phyloP scores from a whole-genome alignment of 768 basidiomycete species.

The Clathrus columnatus region DNA sequence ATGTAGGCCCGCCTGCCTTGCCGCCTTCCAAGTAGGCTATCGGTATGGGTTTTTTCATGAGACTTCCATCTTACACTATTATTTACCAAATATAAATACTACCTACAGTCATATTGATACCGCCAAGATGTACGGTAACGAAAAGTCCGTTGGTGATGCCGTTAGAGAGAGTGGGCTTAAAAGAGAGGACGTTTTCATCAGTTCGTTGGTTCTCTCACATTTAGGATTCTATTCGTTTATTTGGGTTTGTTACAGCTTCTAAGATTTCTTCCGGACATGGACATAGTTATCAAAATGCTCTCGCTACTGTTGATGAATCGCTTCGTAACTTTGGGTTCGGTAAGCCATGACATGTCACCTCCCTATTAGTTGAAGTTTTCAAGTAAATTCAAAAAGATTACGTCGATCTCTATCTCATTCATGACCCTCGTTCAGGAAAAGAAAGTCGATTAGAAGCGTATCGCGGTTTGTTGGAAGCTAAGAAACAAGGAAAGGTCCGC shows the following conservation, averaged over 20 bases:
- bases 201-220: slow-evolving; percentile 29
- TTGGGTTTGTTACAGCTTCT: slow-evolving; percentile 37
- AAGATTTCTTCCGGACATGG: slow-evolving; percentile 46
- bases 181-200: slow-evolving; percentile 61
- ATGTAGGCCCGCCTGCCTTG: slow-evolving; percentile 43
- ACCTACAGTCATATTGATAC: slow-evolving; percentile 60
- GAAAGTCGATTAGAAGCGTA: slow-evolving; percentile 62
- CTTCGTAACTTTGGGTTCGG: slow-evolving; percentile 52
- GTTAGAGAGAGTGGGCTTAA: slow-evolving; percentile 37
- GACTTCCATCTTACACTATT: too few species aligned
- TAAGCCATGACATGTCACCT: slow-evolving; percentile 23
- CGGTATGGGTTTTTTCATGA: slow-evolving; percentile 25
- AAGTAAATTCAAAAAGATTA: slow-evolving; percentile 32
- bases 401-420: slow-evolving; percentile 71
- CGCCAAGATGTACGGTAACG: slow-evolving; percentile 52
- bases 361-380: neutral
- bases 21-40: slow-evolving; percentile 62
- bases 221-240: neutral
- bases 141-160: slow-evolving; percentile 18
- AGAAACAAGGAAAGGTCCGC: slow-evolving; percentile 54
- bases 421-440: slow-evolving; percentile 58
- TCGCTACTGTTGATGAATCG: slow-evolving; percentile 51
- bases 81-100: neutral
- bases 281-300: slow-evolving; percentile 56
- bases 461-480: slow-evolving; percentile 57